Evolutionary conservation across 345 rosid genomes (phyloP), one percentile per base, ranked within the genome.

Genomic region (Hypericum androsaemum): DNA sequence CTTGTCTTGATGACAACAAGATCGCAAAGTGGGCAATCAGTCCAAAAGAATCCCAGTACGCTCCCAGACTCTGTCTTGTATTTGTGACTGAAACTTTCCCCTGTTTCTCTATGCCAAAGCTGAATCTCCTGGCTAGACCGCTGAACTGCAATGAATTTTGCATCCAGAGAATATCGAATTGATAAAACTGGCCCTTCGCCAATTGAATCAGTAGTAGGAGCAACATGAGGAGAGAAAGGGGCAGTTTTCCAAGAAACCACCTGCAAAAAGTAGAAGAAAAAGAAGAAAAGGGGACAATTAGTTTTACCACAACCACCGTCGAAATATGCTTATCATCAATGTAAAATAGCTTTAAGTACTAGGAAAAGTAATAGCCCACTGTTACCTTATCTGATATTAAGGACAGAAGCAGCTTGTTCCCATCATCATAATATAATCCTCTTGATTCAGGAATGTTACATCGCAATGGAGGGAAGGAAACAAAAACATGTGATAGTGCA

Each of bases 41-140:
- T 86, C 95, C 97, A 94, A 67, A 92, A 88, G 71, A 85, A 85
- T 50, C 98, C 97, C 52, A 92, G 73, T 66, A 92, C 77, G 64
- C 73, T 81, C 74, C 80, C 97, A 45, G 94, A 81, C 58, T 83
- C 97, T 50, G 83, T 54, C 66, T 64, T 85, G 77, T 86, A 83
- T 58, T 50, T 78, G 51, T 85, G 80, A 60, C 42, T 64, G 60
- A 80, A 77, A 63, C 66, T 76, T 68, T 80, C 76, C 61, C 77
- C 70, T 47, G 95, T 81, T 70, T 84, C 95, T 73, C 88, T 75
- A 62, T 80, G 67, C 68, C 64, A 79, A 71, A 92, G 75, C 61
- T 85, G 85, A 60, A 92, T 65, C 66, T 83, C 95, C 59, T 64
- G 66, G 62, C 67, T 79, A 49, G 94, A 81, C 39, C 86, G 82